These are phyloP conservation scores for Gynostemma pentaphyllum DNA, from an alignment of 306 rosid genomes.

Conservation along the genomic window DNA sequence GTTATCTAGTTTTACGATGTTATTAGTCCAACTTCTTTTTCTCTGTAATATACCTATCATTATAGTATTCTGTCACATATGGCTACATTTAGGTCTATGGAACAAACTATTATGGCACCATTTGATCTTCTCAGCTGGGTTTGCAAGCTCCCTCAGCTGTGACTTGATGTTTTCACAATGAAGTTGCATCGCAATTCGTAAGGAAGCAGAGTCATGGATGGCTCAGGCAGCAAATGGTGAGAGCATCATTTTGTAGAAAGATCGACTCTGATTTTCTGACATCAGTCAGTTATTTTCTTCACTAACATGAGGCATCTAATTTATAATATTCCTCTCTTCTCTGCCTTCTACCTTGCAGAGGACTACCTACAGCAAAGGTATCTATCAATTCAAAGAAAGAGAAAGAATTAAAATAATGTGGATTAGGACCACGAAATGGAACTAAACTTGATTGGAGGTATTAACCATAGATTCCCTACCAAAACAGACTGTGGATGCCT, in stretches of 20 bases:
- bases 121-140: constrained; percentile 64
- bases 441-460: constrained; percentile 44
- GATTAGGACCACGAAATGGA: constrained; percentile 7
- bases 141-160: constrained; percentile 40
- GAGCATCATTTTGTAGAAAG: constrained; percentile 68
- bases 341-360: constrained; percentile 75
- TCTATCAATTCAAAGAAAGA: neutral
- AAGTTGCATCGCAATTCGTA: constrained; percentile 59
- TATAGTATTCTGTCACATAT: neutral
- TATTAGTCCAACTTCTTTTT: neutral
- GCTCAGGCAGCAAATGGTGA: constrained; percentile 99
- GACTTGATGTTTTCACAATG: constrained; percentile 54
- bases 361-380: constrained; percentile 68
- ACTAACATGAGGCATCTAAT: too few species aligned
- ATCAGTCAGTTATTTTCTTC: neutral
- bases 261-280: constrained; percentile 48
- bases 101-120: constrained; percentile 52
- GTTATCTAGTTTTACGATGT: neutral
- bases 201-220: constrained; percentile 70
- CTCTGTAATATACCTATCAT: neutral
- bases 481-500: constrained; percentile 81
- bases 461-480: constrained; percentile 59
- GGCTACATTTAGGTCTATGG: constrained; percentile 48
- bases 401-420: constrained; percentile 10
- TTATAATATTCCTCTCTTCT: constrained; percentile 3